Conservation (phyloP, 768 basidiomycete species). For the Leccinum barrowsii region DNA sequence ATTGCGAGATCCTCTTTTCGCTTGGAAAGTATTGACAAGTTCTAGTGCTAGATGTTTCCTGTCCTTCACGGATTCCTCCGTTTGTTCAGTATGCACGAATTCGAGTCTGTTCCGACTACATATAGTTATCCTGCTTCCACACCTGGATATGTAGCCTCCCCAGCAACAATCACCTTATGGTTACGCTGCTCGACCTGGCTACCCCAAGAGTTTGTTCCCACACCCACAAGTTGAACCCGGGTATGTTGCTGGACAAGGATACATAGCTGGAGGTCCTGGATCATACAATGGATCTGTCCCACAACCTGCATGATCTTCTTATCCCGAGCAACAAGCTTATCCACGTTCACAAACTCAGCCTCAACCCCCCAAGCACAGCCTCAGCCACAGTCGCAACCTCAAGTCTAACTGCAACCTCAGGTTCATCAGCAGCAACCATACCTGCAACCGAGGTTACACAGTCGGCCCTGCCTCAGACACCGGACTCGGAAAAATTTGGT, state of each 20-base stretch:
- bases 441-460: conserved; percentile 8
- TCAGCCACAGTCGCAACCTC: conserved; percentile 33
- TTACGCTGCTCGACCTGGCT: conserved; percentile 19
- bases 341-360: conserved; percentile 36
- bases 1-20: too few relatives aligned
- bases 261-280: conserved; percentile 16
- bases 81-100: too few relatives aligned
- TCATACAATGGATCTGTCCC: conserved; percentile 19
- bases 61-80: too few relatives aligned
- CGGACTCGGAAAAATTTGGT: conserved; percentile 26
- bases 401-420: conserved; percentile 34
- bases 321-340: conserved; percentile 31
- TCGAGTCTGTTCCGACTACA: not conserved
- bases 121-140: conserved; percentile 44
- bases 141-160: conserved; percentile 39
- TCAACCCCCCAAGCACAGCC: conserved; percentile 12
- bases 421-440: conserved; percentile 27
- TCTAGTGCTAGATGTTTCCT: too few relatives aligned
- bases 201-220: conserved; percentile 25
- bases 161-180: conserved; percentile 29
- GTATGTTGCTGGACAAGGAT: conserved; percentile 24
- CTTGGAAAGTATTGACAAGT: too few relatives aligned
- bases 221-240: conserved; percentile 26
- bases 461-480: conserved; percentile 7
- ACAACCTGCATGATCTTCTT: conserved; percentile 31